These are phyloP conservation scores for Trichoderma sp. DNA, from an alignment of 2,329 filamentous ascomycete genomes.

Conservation along the genomic window DNA sequence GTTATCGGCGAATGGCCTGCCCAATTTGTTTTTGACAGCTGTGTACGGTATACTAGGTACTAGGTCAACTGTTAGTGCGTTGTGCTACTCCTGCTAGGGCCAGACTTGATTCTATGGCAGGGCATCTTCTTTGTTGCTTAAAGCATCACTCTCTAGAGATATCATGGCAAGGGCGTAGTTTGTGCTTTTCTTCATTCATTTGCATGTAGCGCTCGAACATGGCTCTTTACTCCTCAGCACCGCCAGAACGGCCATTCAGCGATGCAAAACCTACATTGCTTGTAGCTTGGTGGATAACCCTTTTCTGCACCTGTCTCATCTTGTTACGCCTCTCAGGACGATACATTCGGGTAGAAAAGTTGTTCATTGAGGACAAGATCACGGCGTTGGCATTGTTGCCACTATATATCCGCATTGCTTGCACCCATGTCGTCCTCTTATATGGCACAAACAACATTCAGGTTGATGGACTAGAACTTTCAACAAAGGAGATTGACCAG, in stretches of 20 bases:
- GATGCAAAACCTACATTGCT: slow-evolving; percentile 8
- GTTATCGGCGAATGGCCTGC: not conserved
- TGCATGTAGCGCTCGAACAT: not conserved
- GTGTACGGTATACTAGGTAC: not conserved
- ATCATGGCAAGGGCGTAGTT: not conserved
- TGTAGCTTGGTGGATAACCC: slow-evolving; percentile 10
- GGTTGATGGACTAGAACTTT: not conserved
- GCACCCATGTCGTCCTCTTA: not conserved
- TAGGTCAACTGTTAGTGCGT: not conserved
- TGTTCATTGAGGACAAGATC: slow-evolving; percentile 5
- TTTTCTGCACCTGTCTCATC: slow-evolving; percentile 4
- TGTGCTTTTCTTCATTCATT: not conserved
- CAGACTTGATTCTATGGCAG: not conserved
- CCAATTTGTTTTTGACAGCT: not conserved
- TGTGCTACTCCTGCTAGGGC: not conserved
- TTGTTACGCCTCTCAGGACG: slow-evolving; percentile 1
- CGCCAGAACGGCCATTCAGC: slow-evolving; percentile 6
- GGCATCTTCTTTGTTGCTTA: not conserved
- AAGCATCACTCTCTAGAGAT: not conserved
- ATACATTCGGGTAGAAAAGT: slow-evolving; percentile 6
- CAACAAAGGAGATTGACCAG: not conserved
- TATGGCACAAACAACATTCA: slow-evolving; percentile 5
- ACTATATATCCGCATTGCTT: not conserved
- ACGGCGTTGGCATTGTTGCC: not conserved
- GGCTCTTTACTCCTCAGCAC: slow-evolving; percentile 2